Evolutionary conservation across 1,139 yeast species (phyloP), one percentile per base, ranked within the genome.

Genomic region (Blastobotrys aristatus): DNA sequence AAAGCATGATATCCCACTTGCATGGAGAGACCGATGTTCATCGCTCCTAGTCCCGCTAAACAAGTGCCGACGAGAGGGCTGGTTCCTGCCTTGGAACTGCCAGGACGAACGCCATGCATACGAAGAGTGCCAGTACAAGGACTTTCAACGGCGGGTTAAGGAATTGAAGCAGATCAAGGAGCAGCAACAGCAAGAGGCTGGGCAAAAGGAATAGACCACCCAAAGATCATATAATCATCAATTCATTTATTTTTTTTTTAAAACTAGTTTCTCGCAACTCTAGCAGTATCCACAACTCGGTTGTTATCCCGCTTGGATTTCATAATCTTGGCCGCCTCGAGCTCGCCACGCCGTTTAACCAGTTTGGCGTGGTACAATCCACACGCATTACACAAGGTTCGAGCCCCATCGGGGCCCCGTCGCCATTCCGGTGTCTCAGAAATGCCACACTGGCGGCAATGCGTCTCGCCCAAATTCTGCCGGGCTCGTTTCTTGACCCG

Each of bases 361-460:
- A 84, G 69, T 62, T 85, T 85, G 24, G 92, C 88, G 65, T 83
- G 88, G 63, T 78, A 85, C 44, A 88, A 71, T 0, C 96, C 96
- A 67, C 96, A 88, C 0, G 96, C 95, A 64, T 88, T 88, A 66
- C 96, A 88, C 50, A 88, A 70, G 0, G 95, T 85, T 45, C 94
- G 72, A 13, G 84, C 84, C 0, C 96, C 96, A 52, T 80, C 78
- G 1, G 96, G 96, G 0, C 96, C 96, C 49, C 89, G 74, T 55
- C 96, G 73, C 96, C 96, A 88, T 67, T 88, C 96, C 0, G 96
- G 95, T 1, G 96, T 87, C 52, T 82, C 87, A 2, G 78, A 75
- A n/a, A 85, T 81, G 18, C 84, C 85, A 64, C 96, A 88, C 53
- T 84, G 79, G 50, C 74, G 76, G 61, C 89, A 82, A 33, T 63